phyloP scores from a whole-genome alignment of 2,329 filamentous ascomycete genomes.

The Dothidotthia symphoricarpi region DNA sequence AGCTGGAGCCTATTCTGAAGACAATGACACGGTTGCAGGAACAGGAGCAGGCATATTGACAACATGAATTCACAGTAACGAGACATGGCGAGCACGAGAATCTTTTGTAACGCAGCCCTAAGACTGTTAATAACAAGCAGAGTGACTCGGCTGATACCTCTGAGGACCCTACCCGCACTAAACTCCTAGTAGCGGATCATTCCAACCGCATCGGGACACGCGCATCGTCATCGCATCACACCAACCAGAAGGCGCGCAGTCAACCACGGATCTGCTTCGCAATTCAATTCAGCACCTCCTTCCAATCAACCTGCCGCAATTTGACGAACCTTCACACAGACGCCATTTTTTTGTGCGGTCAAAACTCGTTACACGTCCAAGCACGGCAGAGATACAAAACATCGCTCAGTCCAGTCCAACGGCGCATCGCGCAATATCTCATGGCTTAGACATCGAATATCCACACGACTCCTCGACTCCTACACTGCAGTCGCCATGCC shows the following conservation, averaged over 20 bases:
- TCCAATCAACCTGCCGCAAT: too few species aligned
- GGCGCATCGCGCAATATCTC: conserved; percentile 13
- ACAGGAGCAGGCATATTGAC: conserved; percentile 1
- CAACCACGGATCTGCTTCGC: background rate
- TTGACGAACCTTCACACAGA: too few species aligned
- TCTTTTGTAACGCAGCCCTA: background rate
- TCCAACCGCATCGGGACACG: conserved; percentile 26
- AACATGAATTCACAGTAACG: too few species aligned
- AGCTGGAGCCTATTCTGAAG: conserved; percentile 16
- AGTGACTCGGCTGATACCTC: conserved; percentile 10
- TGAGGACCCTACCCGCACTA: conserved; percentile 7
- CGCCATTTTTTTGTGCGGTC: too few species aligned
- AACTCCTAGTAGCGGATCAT: conserved; percentile 16
- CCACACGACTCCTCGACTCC: conserved; percentile 15
- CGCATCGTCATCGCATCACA: conserved; percentile 12
- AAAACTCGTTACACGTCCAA: too few species aligned
- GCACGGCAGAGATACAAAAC: too few species aligned
- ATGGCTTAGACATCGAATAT: conserved; percentile 33
- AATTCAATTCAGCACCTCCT: too few species aligned
- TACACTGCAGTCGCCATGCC: conserved; percentile 28
- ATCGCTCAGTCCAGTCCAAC: background rate
- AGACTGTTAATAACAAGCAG: background rate
- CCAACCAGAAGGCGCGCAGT: conserved; percentile 9
- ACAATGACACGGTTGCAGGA: conserved; percentile 16
- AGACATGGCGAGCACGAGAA: conserved; percentile 1